These are phyloP conservation scores for Fistulinella cinereoalba DNA, from an alignment of 1,284 basidiomycete genomes.

Conservation along the genomic window DNA sequence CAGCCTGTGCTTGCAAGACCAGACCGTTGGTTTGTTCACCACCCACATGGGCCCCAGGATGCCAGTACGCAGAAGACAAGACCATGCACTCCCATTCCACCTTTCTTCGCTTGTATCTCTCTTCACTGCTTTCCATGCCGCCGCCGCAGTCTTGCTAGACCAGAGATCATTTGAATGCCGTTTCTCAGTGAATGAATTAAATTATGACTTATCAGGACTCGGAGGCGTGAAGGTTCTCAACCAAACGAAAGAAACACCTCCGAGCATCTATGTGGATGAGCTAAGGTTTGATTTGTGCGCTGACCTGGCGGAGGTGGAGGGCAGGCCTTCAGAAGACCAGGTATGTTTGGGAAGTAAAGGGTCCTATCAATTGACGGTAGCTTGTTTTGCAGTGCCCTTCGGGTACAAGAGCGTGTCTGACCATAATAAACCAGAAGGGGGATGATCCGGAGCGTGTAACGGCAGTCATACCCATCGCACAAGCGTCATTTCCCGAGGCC, in stretches of 20 bases:
- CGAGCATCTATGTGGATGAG: conserved; percentile 47
- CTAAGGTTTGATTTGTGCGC: conserved; percentile 59
- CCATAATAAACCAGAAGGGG: conserved; percentile 58
- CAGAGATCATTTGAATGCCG: conserved; percentile 52
- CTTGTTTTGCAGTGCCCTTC: conserved; percentile 51
- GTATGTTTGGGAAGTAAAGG: conserved; percentile 41
- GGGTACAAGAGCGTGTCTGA: conserved; percentile 71
- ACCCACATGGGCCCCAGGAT: conserved; percentile 10
- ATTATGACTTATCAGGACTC: conserved; percentile 60
- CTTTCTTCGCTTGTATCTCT: conserved; percentile 36
- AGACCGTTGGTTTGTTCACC: background rate
- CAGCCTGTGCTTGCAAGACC: background rate
- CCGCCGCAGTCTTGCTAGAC: conserved; percentile 37
- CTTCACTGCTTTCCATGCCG: conserved; percentile 23
- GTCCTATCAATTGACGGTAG: background rate
- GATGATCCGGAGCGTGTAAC: conserved; percentile 54
- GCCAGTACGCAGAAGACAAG: conserved; percentile 12
- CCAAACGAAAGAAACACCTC: conserved; percentile 45
- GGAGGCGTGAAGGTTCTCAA: conserved; percentile 46
- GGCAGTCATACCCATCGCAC: conserved; percentile 64
- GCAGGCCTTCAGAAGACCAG: conserved; percentile 59
- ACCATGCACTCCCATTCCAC: conserved; percentile 7
- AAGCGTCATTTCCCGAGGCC: conserved; percentile 42
- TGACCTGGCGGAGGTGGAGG: conserved; percentile 50
- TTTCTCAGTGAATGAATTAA: conserved; percentile 42